Evolutionary conservation across 306 rosid species (phyloP), one percentile per base, ranked within the genome.

Genomic region (Fragaria ananassa): DNA sequence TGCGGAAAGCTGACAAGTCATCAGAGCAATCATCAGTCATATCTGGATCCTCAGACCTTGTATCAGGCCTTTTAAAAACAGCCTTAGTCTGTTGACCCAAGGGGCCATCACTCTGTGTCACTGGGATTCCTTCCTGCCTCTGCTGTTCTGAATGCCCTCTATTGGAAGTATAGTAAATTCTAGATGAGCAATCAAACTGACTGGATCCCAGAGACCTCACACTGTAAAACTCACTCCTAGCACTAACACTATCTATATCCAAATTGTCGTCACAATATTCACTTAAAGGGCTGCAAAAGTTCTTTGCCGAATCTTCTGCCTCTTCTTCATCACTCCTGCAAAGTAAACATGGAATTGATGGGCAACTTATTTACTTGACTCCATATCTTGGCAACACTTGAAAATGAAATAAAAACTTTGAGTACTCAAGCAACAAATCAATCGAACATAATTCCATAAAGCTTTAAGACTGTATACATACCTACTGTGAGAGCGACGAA

Each of bases 311-410:
- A 83, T 92, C 91, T 78, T 85, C 96, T 13, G 63, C 81, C 81
- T 88, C 92, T 46, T 95, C 96, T 77, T 89, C 97, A 60, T 90
- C 90, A 44, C 93, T 88, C 96, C 99, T 95, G 81, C 89, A 81
- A 45, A 78, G 74, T 45, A 78, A 70, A 76, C 56, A 76, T 12
- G 42, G 45, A 70, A 66, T 78, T 82, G 79, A 44, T 53, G 34
- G 18, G 61, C 25, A 15, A 37, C 15, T 1, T 8, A 64, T 8
- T 35, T 14, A 64, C 41, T 7, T 12, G 37, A 60, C 65, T 9
- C 27, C 46, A 71, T 5, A 50, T 31, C 4, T 12, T 37, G 49
- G 21, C 21, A n/a, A 13, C 9, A 14, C 8, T 53, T 14, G 15
- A n/a, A 21, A 39, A 72, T 46, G 34, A 21, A 37, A 54, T 4